Evolutionary conservation across 169 alveolate species (phyloP).

Genomic region (Cytauxzoon felis): DNA sequence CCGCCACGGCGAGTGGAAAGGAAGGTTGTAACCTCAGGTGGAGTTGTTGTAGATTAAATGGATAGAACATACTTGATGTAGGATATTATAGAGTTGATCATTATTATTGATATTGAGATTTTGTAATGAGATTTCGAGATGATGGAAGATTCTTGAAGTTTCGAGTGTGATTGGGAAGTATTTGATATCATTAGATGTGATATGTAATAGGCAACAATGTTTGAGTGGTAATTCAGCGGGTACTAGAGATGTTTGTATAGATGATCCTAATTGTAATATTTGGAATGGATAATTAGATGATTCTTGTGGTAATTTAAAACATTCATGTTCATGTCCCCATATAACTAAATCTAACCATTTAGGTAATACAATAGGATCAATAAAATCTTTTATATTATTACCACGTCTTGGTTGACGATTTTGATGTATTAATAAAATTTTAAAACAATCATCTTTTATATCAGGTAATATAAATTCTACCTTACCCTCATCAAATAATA

Average conservation of each 20-base stretch:
- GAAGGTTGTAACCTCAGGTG: neutral
- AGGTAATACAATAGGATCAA: slow-evolving; percentile 27
- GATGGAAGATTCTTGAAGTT: slow-evolving; percentile 83
- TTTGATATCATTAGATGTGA: slow-evolving; percentile 75
- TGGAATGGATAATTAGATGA: slow-evolving; percentile 79
- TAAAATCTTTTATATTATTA: slow-evolving; percentile 18
- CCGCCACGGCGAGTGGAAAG: neutral
- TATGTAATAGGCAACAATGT: slow-evolving; percentile 84
- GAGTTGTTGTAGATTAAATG: neutral
- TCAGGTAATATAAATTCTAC: slow-evolving; percentile 85
- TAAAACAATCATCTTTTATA: slow-evolving; percentile 74
- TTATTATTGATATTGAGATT: slow-evolving; percentile 7
- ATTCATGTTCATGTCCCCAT: slow-evolving; percentile 94
- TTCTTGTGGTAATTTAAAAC: slow-evolving; percentile 77
- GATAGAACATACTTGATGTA: neutral
- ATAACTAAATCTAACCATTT: slow-evolving; percentile 57
- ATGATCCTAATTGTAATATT: slow-evolving; percentile 86
- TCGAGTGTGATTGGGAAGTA: slow-evolving; percentile 83
- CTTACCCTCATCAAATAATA: slow-evolving; percentile 82
- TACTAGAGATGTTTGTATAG: slow-evolving; percentile 90
- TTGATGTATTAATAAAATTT: slow-evolving; percentile 93
- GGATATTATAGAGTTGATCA: neutral
- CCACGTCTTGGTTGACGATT: slow-evolving; percentile 75
- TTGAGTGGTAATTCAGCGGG: slow-evolving; percentile 88
- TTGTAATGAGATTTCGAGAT: slow-evolving; percentile 43